Evolutionary conservation across 768 basidiomycete species (phyloP).

Genomic region (Gelatoporia subvermispora): DNA sequence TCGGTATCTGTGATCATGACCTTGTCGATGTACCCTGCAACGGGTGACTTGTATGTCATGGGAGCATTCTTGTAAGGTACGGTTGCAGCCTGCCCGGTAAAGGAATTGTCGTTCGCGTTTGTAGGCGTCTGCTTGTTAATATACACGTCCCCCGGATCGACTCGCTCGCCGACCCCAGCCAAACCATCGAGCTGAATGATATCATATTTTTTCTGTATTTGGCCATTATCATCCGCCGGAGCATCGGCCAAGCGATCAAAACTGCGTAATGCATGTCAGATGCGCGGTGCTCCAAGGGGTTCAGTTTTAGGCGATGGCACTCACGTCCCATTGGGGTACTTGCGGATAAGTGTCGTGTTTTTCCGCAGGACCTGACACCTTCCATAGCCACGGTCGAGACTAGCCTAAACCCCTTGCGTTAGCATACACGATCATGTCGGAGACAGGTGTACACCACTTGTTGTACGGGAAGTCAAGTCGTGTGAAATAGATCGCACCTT

Average conservation of each 20-base stretch:
- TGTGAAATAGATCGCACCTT: conserved; percentile 44
- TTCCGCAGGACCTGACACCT: conserved; percentile 97
- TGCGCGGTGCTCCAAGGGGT: conserved; percentile 3
- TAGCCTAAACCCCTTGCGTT: conserved; percentile 58
- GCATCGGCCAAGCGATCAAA: conserved; percentile 95
- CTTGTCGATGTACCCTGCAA: conserved; percentile 94
- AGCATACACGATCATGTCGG: conserved; percentile 4
- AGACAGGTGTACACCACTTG: too few relatives aligned
- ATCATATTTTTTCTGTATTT: conserved; percentile 77
- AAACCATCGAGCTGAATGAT: conserved; percentile 92
- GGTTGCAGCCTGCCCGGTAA: conserved; percentile 76
- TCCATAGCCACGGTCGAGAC: conserved; percentile 95
- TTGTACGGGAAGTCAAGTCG: neutral
- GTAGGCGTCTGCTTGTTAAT: conserved; percentile 96
- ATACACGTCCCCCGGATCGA: conserved; percentile 90
- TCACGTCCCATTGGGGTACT: conserved; percentile 96
- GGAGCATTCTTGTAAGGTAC: conserved; percentile 91
- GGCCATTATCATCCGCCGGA: conserved; percentile 77
- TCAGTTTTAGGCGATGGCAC: conserved; percentile 30
- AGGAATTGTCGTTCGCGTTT: conserved; percentile 88
- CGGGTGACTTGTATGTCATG: conserved; percentile 89
- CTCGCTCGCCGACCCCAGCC: conserved; percentile 90
- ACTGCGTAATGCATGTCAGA: conserved; percentile 30
- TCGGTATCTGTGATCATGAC: conserved; percentile 97
- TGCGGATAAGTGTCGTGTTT: conserved; percentile 88